Conservation (phyloP, 2,329 filamentous ascomycete species). For the Pyrenophora tritici-repentis region DNA sequence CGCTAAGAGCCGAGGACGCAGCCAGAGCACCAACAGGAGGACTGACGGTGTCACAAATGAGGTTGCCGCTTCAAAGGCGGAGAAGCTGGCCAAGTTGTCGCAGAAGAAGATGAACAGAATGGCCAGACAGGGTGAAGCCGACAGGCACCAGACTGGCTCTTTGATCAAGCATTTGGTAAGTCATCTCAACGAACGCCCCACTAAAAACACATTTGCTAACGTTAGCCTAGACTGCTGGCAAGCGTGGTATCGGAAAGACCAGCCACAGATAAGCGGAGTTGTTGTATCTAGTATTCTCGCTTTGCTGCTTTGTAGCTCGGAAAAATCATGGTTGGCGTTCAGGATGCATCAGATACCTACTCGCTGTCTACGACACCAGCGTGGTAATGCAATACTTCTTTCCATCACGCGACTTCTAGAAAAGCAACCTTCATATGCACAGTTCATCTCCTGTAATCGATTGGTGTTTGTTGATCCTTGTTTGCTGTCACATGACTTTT, state of each 20-base stretch:
- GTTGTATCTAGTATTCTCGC: conserved; percentile 15
- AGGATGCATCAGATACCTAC: conserved; percentile 41
- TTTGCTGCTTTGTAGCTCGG: conserved; percentile 19
- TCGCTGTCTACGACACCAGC: conserved; percentile 22
- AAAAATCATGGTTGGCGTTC: conserved; percentile 39
- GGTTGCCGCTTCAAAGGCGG: conserved; percentile 73
- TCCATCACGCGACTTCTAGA: neutral
- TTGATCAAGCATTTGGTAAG: conserved; percentile 89
- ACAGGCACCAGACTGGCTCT: conserved; percentile 82
- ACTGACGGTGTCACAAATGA: conserved; percentile 78
- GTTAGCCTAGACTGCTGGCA: conserved; percentile 72
- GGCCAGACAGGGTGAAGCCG: conserved; percentile 94
- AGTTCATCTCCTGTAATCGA: too few relatives aligned
- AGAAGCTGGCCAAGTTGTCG: conserved; percentile 82
- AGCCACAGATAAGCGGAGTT: conserved; percentile 53
- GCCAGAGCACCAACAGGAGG: conserved; percentile 69
- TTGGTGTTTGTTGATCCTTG: too few relatives aligned
- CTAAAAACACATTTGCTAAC: conserved; percentile 18
- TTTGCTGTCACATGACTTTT: too few relatives aligned
- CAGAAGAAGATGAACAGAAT: conserved; percentile 99
- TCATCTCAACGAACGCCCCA: conserved; percentile 31
- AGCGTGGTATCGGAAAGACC: conserved; percentile 92
- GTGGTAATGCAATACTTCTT: conserved; percentile 26
- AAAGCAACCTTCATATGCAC: too few relatives aligned
- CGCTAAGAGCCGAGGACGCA: conserved; percentile 73